These are phyloP conservation scores for Penicillium sp. DNA, from an alignment of 2,329 filamentous ascomycete species.

Conservation along the genomic window DNA sequence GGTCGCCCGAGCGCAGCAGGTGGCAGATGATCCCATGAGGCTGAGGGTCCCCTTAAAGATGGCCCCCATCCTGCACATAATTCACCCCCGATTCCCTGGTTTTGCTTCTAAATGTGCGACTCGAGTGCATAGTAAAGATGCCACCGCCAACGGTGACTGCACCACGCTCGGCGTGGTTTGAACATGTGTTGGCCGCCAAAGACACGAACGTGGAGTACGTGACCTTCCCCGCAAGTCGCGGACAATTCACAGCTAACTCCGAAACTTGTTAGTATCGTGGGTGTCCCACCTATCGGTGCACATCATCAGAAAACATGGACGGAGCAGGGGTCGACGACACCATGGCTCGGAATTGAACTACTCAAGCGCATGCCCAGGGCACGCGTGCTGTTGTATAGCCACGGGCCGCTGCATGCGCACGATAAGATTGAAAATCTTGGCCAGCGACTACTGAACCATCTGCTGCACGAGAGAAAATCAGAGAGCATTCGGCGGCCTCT, in stretches of 20 bases:
- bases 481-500: slow-evolving; percentile 46
- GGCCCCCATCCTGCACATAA: neutral
- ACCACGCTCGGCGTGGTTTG: slow-evolving; percentile 15
- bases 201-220: slow-evolving; percentile 30
- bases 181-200: slow-evolving; percentile 10
- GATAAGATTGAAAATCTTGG: slow-evolving; percentile 30
- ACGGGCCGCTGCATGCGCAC: slow-evolving; percentile 25
- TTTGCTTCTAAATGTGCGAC: neutral
- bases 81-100: neutral
- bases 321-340: slow-evolving; percentile 13
- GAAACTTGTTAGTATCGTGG: slow-evolving; percentile 30
- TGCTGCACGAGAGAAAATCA: slow-evolving; percentile 23
- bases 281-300: slow-evolving; percentile 36
- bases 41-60: slow-evolving; percentile 16
- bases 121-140: slow-evolving; percentile 7
- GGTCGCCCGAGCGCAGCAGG: slow-evolving; percentile 13
- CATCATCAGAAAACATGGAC: slow-evolving; percentile 31
- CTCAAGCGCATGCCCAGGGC: slow-evolving; percentile 23
- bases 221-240: neutral
- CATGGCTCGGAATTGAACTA: slow-evolving; percentile 29
- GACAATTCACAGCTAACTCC: neutral
- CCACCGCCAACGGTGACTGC: slow-evolving; percentile 1
- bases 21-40: slow-evolving; percentile 26
- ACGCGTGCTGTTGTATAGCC: slow-evolving; percentile 29
- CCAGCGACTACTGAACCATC: slow-evolving; percentile 23